Percentiles rank a stretch among this genome's conserved stretches.
phyloP scores from a whole-genome alignment of 1,284 basidiomycete genomes.

The Paramarasmius palmivorus region DNA sequence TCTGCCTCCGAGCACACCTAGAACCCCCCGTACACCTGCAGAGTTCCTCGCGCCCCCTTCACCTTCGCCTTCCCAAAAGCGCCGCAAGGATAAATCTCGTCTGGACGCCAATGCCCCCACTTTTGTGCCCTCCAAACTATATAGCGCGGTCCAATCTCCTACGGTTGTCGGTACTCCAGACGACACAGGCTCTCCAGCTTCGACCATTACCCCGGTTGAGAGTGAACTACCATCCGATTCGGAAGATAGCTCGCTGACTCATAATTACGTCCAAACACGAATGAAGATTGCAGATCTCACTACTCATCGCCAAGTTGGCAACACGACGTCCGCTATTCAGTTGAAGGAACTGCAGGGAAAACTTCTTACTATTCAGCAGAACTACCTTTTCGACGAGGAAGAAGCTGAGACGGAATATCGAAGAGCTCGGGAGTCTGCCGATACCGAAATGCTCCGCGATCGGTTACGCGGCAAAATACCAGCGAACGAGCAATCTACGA shows the following conservation, averaged over 20 bases:
- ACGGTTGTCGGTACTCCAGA: constrained; percentile 8
- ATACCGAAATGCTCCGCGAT: constrained; percentile 51
- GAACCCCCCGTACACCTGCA: constrained; percentile 33
- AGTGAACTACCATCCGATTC: constrained; percentile 4
- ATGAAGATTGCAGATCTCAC: constrained; percentile 51
- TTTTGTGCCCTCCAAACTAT: constrained; percentile 33
- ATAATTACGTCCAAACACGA: constrained; percentile 63
- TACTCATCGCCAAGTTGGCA: constrained; percentile 27
- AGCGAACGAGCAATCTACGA: constrained; percentile 13
- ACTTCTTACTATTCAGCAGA: constrained; percentile 56
- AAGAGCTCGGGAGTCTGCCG: constrained; percentile 54
- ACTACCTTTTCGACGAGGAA: constrained; percentile 76
- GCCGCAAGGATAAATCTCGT: constrained; percentile 20
- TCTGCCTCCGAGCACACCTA: constrained; percentile 21
- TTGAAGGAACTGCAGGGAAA: constrained; percentile 47
- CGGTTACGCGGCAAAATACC: constrained; percentile 45
- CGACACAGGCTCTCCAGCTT: neutral
- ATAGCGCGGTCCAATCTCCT: constrained; percentile 2
- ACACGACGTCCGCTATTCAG: constrained; percentile 18
- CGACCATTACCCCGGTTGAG: too few species aligned
- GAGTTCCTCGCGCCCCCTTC: constrained; percentile 29
- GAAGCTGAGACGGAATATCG: constrained; percentile 67
- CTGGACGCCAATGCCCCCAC: constrained; percentile 37
- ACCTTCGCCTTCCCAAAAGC: constrained; percentile 10
- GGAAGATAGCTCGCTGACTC: constrained; percentile 57